Evolutionary conservation across 2,329 filamentous ascomycete genomes (phyloP).

Genomic region (Trichoderma breve): DNA sequence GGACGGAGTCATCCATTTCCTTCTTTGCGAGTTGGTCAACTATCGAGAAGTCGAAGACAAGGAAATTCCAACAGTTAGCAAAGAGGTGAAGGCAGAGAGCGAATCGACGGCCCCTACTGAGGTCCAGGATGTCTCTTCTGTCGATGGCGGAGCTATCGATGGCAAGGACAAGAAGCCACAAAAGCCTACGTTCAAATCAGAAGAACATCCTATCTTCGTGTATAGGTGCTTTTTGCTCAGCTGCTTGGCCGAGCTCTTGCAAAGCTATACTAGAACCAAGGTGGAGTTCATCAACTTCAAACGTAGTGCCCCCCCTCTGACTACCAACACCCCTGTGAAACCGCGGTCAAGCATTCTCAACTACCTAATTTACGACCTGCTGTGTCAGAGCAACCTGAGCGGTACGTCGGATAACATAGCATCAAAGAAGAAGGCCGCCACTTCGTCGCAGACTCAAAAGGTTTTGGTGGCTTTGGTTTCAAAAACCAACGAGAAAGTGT

Average conservation of each 20-base stretch:
- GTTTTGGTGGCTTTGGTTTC: slow-evolving; percentile 83
- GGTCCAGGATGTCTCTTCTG: slow-evolving; percentile 32
- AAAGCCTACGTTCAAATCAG: slow-evolving; percentile 80
- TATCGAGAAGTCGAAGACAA: slow-evolving; percentile 93
- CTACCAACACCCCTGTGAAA: slow-evolving; percentile 85
- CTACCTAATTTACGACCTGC: slow-evolving; percentile 81
- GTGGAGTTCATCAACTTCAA: slow-evolving; percentile 99
- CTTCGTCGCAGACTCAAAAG: slow-evolving; percentile 80
- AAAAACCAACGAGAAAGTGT: slow-evolving; percentile 76
- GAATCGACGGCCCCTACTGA: slow-evolving; percentile 28
- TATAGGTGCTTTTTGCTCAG: slow-evolving; percentile 95
- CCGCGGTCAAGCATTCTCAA: slow-evolving; percentile 90
- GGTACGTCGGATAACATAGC: slow-evolving; percentile 71
- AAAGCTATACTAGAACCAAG: slow-evolving; percentile 91
- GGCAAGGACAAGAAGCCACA: slow-evolving; percentile 59
- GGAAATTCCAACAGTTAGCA: slow-evolving; percentile 49
- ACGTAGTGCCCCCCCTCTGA: slow-evolving; percentile 79
- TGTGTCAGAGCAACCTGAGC: slow-evolving; percentile 59
- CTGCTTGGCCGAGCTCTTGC: slow-evolving; percentile 84
- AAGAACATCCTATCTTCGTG: slow-evolving; percentile 93
- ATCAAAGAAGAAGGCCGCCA: slow-evolving; percentile 82
- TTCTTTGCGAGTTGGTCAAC: slow-evolving; percentile 86
- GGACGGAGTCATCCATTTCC: slow-evolving; percentile 91
- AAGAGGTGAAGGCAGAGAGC: slow-evolving; percentile 41
- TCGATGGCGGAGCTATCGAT: slow-evolving; percentile 35